A percentile compares a stretch with the other conserved stretches of the same genome.
These are phyloP conservation scores for Solanum arcanum DNA, from an alignment of 257 asterid genomes.

Conservation along the genomic window DNA sequence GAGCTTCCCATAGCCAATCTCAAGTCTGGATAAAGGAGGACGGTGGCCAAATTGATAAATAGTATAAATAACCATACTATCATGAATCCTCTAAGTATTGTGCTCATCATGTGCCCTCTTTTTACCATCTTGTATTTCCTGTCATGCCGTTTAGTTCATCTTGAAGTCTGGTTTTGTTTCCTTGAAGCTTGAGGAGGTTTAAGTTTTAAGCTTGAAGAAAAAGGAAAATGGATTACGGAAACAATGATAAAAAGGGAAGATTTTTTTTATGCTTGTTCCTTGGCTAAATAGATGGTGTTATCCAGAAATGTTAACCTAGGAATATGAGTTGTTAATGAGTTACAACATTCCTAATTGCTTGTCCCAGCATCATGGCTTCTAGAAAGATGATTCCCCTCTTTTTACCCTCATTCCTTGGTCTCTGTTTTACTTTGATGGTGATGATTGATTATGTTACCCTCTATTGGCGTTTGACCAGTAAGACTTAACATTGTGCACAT, in stretches of 20 bases:
- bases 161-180: not conserved
- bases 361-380: not conserved
- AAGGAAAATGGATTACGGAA: not conserved
- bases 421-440: not conserved
- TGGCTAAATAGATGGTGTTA: not conserved
- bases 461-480: not conserved
- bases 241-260: not conserved
- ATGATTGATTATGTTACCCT: not conserved
- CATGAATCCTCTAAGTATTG: not conserved
- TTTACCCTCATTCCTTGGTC: not conserved
- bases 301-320: not conserved
- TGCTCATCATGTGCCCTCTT: not conserved
- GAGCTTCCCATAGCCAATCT: not conserved
- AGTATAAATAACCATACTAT: not conserved
- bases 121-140: not conserved
- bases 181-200: not conserved
- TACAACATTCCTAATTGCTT: not conserved
- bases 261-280: not conserved
- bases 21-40: not conserved
- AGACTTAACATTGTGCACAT: not conserved
- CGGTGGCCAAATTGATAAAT: not conserved
- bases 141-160: not conserved
- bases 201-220: not conserved
- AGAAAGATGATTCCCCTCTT: not conserved
- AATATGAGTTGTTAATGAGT: not conserved